phyloP scores from a whole-genome alignment of 163 green algal genomes.

The Coccomyxa subellipsoidea region DNA sequence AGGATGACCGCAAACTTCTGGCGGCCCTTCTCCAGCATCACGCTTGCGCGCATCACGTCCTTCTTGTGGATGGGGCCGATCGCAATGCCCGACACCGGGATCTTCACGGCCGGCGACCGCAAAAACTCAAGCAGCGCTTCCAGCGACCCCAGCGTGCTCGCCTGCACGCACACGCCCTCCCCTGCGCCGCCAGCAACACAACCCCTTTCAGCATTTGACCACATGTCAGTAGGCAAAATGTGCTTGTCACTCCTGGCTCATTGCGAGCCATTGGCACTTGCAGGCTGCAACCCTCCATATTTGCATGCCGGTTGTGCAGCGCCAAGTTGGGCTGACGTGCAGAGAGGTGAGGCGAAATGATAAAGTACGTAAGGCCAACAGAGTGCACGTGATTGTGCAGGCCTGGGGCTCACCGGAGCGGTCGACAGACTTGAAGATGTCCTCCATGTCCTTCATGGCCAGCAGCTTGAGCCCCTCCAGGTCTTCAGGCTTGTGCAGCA shows the following conservation, averaged over 20 bases:
- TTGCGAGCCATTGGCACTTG: too few relatives aligned
- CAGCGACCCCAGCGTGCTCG: slow-evolving; percentile 93
- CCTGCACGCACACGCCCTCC: slow-evolving; percentile 96
- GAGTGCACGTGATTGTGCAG: too few relatives aligned
- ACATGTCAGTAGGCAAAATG: too few relatives aligned
- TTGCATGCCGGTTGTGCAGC: too few relatives aligned
- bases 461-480: slow-evolving; percentile 89
- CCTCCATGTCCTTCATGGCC: slow-evolving; percentile 93
- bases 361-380: too few relatives aligned
- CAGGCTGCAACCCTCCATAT: too few relatives aligned
- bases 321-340: too few relatives aligned
- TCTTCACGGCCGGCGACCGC: slow-evolving; percentile 58
- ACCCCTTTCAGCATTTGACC: too few relatives aligned
- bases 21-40: slow-evolving; percentile 90
- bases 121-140: slow-evolving; percentile 93
- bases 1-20: slow-evolving; percentile 93
- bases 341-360: too few relatives aligned
- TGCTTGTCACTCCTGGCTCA: too few relatives aligned
- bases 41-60: slow-evolving; percentile 94
- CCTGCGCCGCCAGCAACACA: slow-evolving; percentile 53
- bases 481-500: slow-evolving; percentile 81
- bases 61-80: slow-evolving; percentile 96
- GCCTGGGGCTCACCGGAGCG: slow-evolving; percentile 17
- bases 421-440: slow-evolving; percentile 78
- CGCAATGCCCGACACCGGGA: slow-evolving; percentile 86